Evolutionary conservation across 2,329 filamentous ascomycete species (phyloP).

Genomic region (Helminthosporium solani): DNA sequence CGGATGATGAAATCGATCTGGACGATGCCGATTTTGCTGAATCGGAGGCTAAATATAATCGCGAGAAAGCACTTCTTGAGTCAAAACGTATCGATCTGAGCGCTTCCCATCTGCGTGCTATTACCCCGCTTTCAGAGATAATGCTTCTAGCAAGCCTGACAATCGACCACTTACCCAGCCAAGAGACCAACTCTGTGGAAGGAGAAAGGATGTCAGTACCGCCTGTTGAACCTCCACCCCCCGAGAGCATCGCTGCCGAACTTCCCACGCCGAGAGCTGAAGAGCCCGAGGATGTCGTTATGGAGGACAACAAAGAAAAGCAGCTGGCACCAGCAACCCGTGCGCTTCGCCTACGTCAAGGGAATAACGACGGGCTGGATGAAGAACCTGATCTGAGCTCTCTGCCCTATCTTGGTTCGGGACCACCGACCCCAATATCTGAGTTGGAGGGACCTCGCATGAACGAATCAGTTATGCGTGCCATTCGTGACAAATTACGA

Average conservation of each 20-base stretch:
- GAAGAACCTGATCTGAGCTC: constrained; percentile 44
- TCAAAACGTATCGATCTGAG: constrained; percentile 48
- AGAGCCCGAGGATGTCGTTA: constrained; percentile 28
- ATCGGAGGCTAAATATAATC: constrained; percentile 49
- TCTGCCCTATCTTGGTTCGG: constrained; percentile 50
- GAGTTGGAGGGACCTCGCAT: constrained; percentile 42
- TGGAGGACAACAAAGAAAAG: constrained; percentile 25
- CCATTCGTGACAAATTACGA: constrained; percentile 38
- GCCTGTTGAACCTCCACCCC: constrained; percentile 9
- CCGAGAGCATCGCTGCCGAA: constrained; percentile 23
- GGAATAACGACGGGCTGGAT: constrained; percentile 36
- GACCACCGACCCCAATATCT: constrained; percentile 46
- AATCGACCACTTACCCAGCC: constrained; percentile 28
- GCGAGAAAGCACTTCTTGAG: constrained; percentile 47
- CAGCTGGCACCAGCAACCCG: constrained; percentile 35
- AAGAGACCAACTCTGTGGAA: constrained; percentile 17
- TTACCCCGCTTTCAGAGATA: constrained; percentile 47
- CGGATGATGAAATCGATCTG: constrained; percentile 50
- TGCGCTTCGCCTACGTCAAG: constrained; percentile 32
- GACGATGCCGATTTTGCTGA: constrained; percentile 49
- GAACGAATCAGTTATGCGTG: constrained; percentile 38
- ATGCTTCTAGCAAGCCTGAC: constrained; percentile 44
- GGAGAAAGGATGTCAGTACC: constrained; percentile 20
- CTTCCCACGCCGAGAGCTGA: constrained; percentile 39
- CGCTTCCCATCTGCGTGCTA: constrained; percentile 44